phyloP scores from a whole-genome alignment of 306 rosid species.

The Ormosia semicastrata region DNA sequence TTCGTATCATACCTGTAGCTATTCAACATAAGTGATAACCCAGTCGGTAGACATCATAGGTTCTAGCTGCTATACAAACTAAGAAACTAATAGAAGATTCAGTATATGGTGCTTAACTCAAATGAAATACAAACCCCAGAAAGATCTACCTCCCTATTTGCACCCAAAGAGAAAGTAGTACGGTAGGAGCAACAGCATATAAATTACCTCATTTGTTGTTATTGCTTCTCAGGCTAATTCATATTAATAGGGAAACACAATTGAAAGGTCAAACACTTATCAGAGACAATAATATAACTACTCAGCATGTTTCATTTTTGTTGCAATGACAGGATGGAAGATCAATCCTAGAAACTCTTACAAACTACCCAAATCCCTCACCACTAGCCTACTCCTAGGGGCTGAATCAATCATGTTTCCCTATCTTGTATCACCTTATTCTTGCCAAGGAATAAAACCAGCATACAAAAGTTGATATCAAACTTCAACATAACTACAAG shows the following conservation, averaged over 20 bases:
- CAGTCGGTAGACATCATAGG: background rate
- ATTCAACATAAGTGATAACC: slow-evolving; percentile 1
- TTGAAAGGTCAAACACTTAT: background rate
- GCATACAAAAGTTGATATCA: background rate
- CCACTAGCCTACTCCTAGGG: background rate
- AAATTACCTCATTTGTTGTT: background rate
- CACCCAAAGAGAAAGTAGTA: background rate
- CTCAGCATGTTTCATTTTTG: background rate
- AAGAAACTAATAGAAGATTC: background rate
- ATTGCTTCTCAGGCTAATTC: slow-evolving; percentile 5
- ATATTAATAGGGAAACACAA: background rate
- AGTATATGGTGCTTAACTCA: background rate
- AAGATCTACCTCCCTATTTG: slow-evolving; percentile 7
- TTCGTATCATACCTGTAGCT: background rate
- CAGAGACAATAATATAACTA: slow-evolving; percentile 9
- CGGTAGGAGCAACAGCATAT: background rate
- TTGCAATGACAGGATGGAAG: background rate
- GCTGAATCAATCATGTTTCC: background rate
- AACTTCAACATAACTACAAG: background rate
- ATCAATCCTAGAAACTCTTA: background rate
- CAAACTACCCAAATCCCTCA: background rate
- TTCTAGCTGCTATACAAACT: background rate
- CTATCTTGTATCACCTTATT: background rate
- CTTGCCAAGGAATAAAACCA: slow-evolving; percentile 1
- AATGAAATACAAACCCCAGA: slow-evolving; percentile 19